Conservation (phyloP, 2,329 filamentous ascomycete species). For the Trichoderma simmonsii region DNA sequence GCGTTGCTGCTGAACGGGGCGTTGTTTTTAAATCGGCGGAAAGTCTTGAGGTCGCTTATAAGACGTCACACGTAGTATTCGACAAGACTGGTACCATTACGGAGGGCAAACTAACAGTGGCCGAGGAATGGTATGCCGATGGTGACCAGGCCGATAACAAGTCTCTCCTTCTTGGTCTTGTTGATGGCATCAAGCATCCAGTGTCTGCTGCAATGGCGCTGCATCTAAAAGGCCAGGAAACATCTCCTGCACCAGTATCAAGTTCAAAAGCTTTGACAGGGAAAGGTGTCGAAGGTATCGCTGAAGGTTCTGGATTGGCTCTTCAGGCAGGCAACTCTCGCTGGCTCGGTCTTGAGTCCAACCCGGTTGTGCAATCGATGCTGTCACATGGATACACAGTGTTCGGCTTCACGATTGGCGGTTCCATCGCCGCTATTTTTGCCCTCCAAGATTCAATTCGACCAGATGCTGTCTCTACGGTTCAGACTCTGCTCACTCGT, state of each 20-base stretch:
- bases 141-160: background rate
- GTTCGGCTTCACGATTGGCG: conserved; percentile 46
- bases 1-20: conserved; percentile 61
- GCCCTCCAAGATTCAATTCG: conserved; percentile 48
- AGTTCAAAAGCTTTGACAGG: conserved; percentile 33
- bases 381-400: conserved; percentile 39
- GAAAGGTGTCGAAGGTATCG: conserved; percentile 42
- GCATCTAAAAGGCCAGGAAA: conserved; percentile 34
- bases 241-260: background rate
- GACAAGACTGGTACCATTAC: conserved; percentile 82
- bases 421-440: conserved; percentile 38
- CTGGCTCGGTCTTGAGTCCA: conserved; percentile 41
- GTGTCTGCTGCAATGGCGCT: conserved; percentile 47
- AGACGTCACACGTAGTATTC: conserved; percentile 65
- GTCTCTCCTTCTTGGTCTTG: conserved; percentile 31
- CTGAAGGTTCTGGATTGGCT: conserved; percentile 19
- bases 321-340: conserved; percentile 49
- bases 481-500: conserved; percentile 36
- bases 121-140: background rate
- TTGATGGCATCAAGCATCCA: conserved; percentile 48
- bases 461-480: conserved; percentile 36
- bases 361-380: conserved; percentile 34
- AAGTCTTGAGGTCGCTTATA: conserved; percentile 60
- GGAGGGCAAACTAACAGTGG: conserved; percentile 39
- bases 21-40: conserved; percentile 67